These are phyloP conservation scores for Tulasnella sp. DNA, from an alignment of 768 basidiomycete species.

Conservation along the genomic window DNA sequence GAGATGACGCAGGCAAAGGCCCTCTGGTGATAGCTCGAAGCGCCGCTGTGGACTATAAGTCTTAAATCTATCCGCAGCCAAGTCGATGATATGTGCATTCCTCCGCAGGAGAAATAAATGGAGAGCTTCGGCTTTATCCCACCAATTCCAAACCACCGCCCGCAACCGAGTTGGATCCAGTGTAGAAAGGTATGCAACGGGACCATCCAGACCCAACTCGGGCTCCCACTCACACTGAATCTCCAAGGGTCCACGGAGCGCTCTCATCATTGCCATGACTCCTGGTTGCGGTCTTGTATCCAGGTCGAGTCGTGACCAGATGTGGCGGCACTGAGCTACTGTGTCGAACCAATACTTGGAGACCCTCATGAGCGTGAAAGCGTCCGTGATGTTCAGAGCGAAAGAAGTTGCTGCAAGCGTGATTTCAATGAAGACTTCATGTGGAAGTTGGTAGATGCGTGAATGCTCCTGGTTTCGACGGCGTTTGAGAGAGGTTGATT, in stretches of 20 bases:
- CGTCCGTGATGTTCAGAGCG: not conserved
- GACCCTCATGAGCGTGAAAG: not conserved
- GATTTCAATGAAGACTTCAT: not conserved
- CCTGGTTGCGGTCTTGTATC: not conserved
- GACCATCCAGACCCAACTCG: not conserved
- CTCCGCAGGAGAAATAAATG: not conserved
- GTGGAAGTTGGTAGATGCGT: not conserved
- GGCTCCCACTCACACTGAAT: not conserved
- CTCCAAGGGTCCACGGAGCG: not conserved
- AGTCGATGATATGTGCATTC: too few relatives aligned
- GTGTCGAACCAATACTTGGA: not conserved
- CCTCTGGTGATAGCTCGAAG: not conserved
- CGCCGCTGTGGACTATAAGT: not conserved
- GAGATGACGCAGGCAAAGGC: not conserved
- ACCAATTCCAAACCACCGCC: not conserved
- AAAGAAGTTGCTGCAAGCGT: not conserved
- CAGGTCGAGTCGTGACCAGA: not conserved
- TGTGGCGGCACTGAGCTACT: not conserved
- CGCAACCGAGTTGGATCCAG: not conserved
- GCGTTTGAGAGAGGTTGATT: not conserved
- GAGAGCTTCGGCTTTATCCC: not conserved
- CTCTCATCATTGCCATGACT: not conserved
- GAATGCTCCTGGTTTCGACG: constrained; percentile 1
- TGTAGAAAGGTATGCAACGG: not conserved
- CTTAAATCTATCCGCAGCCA: too few relatives aligned